Evolutionary conservation across 495 filamentous ascomycete species (phyloP).

Genomic region (Podospora didyma): DNA sequence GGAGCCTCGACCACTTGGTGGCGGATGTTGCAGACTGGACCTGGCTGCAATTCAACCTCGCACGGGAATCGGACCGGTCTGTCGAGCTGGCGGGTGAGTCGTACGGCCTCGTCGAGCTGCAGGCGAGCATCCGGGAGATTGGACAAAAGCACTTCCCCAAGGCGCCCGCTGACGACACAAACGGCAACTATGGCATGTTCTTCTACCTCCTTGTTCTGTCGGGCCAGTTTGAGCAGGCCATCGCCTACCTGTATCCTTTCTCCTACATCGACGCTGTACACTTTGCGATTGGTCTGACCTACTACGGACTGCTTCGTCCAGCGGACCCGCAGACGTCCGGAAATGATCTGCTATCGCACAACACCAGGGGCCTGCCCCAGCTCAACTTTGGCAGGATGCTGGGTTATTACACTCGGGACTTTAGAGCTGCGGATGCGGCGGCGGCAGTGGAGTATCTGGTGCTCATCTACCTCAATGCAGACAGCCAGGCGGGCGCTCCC

Average conservation of each 20-base stretch:
- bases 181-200: slow-evolving; percentile 78
- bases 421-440: slow-evolving; percentile 80
- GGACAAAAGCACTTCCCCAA: slow-evolving; percentile 80
- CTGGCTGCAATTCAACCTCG: slow-evolving; percentile 93
- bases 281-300: slow-evolving; percentile 84
- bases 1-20: slow-evolving; percentile 74
- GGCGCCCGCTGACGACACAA: slow-evolving; percentile 61
- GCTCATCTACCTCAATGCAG: slow-evolving; percentile 88
- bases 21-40: slow-evolving; percentile 90
- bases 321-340: slow-evolving; percentile 64
- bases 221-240: slow-evolving; percentile 93
- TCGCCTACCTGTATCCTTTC: slow-evolving; percentile 83
- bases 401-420: slow-evolving; percentile 92
- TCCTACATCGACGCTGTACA: slow-evolving; percentile 90
- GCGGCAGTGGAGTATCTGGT: slow-evolving; percentile 91
- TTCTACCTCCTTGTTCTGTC: slow-evolving; percentile 87
- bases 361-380: slow-evolving; percentile 74
- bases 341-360: slow-evolving; percentile 66
- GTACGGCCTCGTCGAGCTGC: slow-evolving; percentile 83
- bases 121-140: slow-evolving; percentile 79
- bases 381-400: slow-evolving; percentile 92
- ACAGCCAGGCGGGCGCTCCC: slow-evolving; percentile 68
- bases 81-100: slow-evolving; percentile 83
- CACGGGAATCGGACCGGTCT: slow-evolving; percentile 76
- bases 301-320: slow-evolving; percentile 86